Evolutionary conservation across 257 asterid species (phyloP), one percentile per base, ranked within the genome.

Genomic region (Oldenlandia corymbosa): DNA sequence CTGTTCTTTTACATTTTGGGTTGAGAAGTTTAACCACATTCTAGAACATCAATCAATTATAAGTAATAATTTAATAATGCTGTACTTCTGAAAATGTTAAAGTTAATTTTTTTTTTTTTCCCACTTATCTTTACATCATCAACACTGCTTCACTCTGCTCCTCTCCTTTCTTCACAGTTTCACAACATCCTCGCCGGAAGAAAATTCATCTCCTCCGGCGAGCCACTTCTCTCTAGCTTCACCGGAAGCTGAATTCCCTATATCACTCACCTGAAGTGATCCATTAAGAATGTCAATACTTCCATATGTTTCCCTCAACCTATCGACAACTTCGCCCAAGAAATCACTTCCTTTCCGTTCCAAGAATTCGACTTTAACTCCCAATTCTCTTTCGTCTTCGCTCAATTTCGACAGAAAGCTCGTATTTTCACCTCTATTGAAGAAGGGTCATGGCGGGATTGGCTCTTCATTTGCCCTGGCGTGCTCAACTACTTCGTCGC

Each of bases 401-500:
- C 17, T 51, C 42, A 17, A 23, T 0, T 5, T 51, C 24, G 9
- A 42, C 26, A 27, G 37, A 70, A 75, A 58, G 66, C 59, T 28
- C 24, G 30, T 2, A 12, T 41, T 58, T 46, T 23, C 1, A 4
- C 36, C 45, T 26, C 27, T 42, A 3, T 27, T 36, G 64, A 71
- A 24, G 66, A 71, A 28, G 65, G 49, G 67, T 37, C 60, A 28
- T 16, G 71, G 49, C 2, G 79, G 81, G 18, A n/a, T 58, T 49
- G 75, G 86, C 23, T 65, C 78, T 51, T 66, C 72, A 71, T 24
- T 47, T 17, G 73, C 76, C 7, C 81, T 71, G 30, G 91, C 90
- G 17, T 90, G 95, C 73, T 90, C 97, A 1, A 85, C 97, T 1
- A 85, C 85, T 60, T 79, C 91, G 9, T 74, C 85, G 45, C 85